Conservation (phyloP, 371 early-diverging fungal genomes). For the Nematocida ausubeli region DNA sequence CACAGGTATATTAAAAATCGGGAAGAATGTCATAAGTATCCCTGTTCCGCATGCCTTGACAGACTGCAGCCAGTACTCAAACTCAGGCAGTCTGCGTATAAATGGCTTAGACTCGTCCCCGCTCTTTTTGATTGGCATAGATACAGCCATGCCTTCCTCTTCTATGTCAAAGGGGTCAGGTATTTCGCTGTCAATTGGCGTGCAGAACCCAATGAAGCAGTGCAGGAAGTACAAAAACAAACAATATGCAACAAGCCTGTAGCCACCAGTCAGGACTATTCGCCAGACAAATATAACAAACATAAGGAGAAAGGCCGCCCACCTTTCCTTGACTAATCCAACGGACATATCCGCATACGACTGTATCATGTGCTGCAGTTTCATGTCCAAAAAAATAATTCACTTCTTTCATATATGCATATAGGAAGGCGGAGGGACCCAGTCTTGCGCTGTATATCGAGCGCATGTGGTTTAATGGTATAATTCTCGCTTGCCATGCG, state of each 20-base stretch:
- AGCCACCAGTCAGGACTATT: slow-evolving; percentile 48
- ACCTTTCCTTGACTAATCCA: slow-evolving; percentile 54
- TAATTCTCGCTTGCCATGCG: slow-evolving; percentile 71
- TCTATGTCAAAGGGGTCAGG: slow-evolving; percentile 67
- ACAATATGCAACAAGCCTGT: slow-evolving; percentile 65
- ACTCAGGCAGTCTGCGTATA: slow-evolving; percentile 94
- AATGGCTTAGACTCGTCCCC: slow-evolving; percentile 91
- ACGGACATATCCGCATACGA: slow-evolving; percentile 62
- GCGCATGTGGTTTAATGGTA: slow-evolving; percentile 71
- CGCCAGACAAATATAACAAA: slow-evolving; percentile 58
- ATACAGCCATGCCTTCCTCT: slow-evolving; percentile 66
- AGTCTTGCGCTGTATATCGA: neutral
- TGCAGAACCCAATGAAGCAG: slow-evolving; percentile 66
- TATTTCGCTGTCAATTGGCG: slow-evolving; percentile 65
- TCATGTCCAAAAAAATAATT: slow-evolving; percentile 55
- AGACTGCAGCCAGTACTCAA: slow-evolving; percentile 82
- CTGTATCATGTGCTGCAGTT: slow-evolving; percentile 57
- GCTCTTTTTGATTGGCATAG: slow-evolving; percentile 64
- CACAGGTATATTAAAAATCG: slow-evolving; percentile 86
- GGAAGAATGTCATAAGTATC: slow-evolving; percentile 62
- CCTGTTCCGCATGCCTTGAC: slow-evolving; percentile 44
- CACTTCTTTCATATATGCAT: neutral
- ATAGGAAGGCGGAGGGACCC: neutral
- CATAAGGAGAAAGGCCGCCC: slow-evolving; percentile 50
- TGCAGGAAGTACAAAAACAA: slow-evolving; percentile 67